These are phyloP conservation scores for Ustilago lituana DNA, from an alignment of 1,284 basidiomycete genomes.

Conservation along the genomic window DNA sequence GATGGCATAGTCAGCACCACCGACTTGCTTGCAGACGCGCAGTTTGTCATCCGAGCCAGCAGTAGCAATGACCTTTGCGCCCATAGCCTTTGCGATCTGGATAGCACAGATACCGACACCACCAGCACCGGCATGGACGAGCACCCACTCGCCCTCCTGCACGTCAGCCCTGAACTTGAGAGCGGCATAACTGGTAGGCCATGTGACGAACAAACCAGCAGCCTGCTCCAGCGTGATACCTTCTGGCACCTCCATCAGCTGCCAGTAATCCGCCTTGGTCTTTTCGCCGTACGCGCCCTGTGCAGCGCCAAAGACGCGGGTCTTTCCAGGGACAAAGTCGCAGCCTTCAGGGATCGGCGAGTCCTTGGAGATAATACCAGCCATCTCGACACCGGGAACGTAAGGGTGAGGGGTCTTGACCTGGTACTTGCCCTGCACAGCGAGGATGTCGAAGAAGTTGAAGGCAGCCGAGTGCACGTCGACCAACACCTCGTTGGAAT, in stretches of 20 bases:
- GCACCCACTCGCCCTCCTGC: conserved; percentile 54
- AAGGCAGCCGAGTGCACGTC: conserved; percentile 69
- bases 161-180: conserved; percentile 54
- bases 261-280: conserved; percentile 65
- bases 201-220: conserved; percentile 67
- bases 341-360: conserved; percentile 86
- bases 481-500: conserved; percentile 53
- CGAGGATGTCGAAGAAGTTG: conserved; percentile 63
- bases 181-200: conserved; percentile 63
- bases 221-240: conserved; percentile 77
- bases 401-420: conserved; percentile 62
- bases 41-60: conserved; percentile 59
- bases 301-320: conserved; percentile 85
- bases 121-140: conserved; percentile 70
- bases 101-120: conserved; percentile 81
- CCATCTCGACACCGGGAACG: conserved; percentile 73
- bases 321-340: conserved; percentile 80
- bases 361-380: conserved; percentile 78
- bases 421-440: conserved; percentile 60
- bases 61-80: conserved; percentile 60
- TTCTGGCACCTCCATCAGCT: conserved; percentile 74
- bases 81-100: conserved; percentile 62
- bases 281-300: conserved; percentile 82
- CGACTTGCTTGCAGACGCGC: conserved; percentile 51
- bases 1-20: conserved; percentile 59